Percentiles rank a stretch among this genome's conserved stretches.
phyloP scores from a whole-genome alignment of 2,329 filamentous ascomycete species.

The Nemania bipapillata region DNA sequence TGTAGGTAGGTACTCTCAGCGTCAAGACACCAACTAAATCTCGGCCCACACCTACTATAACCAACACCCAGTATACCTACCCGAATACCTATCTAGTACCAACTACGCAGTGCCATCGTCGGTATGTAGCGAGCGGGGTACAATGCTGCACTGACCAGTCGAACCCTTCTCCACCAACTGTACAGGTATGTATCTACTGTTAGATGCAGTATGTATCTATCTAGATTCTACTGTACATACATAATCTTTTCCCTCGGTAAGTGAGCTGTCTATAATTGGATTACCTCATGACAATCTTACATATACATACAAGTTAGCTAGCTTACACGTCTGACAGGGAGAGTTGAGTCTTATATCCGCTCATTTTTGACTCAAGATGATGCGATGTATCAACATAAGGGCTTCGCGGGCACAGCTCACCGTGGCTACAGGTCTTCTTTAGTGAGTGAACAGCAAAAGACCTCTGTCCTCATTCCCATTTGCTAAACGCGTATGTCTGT shows the following conservation, averaged over 20 bases:
- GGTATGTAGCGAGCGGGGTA: neutral
- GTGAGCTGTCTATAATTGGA: neutral
- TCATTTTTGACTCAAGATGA: neutral
- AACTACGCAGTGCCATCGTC: neutral
- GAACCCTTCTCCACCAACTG: no score
- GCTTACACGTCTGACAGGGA: neutral
- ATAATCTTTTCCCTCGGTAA: neutral
- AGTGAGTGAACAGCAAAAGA: constrained; percentile 10
- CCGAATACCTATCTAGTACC: neutral
- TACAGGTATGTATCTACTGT: no score
- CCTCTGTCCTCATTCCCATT: neutral
- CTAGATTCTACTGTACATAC: no score
- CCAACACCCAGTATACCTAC: neutral
- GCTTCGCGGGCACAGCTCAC: constrained; percentile 3
- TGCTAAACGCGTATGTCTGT: constrained; percentile 3
- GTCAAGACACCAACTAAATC: neutral
- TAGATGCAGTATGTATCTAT: no score
- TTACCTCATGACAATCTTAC: neutral
- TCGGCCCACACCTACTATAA: neutral
- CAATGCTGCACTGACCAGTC: neutral
- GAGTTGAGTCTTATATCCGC: no score
- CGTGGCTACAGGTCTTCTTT: neutral
- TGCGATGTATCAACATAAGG: constrained; percentile 3
- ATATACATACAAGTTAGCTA: neutral
- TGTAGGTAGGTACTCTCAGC: neutral